Evolutionary conservation across 139 green algal genomes (phyloP).

Genomic region (Picochlorum sp.): DNA sequence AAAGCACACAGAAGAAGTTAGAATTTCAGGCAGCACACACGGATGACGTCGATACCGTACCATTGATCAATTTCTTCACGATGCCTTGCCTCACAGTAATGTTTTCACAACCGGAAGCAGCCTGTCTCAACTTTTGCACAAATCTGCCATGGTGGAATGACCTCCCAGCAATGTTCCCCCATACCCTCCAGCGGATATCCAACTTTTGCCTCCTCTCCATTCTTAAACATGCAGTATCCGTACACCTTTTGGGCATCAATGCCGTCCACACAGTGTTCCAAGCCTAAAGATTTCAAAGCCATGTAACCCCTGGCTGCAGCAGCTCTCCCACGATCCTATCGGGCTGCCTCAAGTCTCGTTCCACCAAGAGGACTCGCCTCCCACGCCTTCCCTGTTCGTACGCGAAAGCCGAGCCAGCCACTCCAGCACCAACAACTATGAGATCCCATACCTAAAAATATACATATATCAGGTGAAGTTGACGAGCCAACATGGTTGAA

Average conservation of each 20-base stretch:
- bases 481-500: too few relatives aligned
- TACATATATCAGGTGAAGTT: too few relatives aligned
- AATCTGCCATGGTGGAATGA: conserved; percentile 96
- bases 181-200: conserved; percentile 76
- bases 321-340: conserved; percentile 99
- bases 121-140: conserved; percentile 75
- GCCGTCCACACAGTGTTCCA: conserved; percentile 64
- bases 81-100: conserved; percentile 67
- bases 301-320: conserved; percentile 94
- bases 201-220: conserved; percentile 59
- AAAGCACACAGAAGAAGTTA: neutral
- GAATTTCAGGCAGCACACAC: neutral
- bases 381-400: conserved; percentile 65
- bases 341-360: conserved; percentile 84
- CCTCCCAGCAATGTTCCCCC: conserved; percentile 70
- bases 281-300: conserved; percentile 81
- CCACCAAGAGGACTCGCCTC: conserved; percentile 78
- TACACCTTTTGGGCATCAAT: conserved; percentile 90
- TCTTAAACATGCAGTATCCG: conserved; percentile 93
- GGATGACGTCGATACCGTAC: neutral
- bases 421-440: conserved; percentile 88
- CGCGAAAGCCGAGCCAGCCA: conserved; percentile 83
- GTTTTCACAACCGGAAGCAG: conserved; percentile 32
- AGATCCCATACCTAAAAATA: conserved; percentile 73
- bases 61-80: conserved; percentile 61